A percentile compares a stretch with the other conserved stretches of the same genome.
phyloP scores from a whole-genome alignment of 2,329 filamentous ascomycete species.

The Aureobasidium sp. region DNA sequence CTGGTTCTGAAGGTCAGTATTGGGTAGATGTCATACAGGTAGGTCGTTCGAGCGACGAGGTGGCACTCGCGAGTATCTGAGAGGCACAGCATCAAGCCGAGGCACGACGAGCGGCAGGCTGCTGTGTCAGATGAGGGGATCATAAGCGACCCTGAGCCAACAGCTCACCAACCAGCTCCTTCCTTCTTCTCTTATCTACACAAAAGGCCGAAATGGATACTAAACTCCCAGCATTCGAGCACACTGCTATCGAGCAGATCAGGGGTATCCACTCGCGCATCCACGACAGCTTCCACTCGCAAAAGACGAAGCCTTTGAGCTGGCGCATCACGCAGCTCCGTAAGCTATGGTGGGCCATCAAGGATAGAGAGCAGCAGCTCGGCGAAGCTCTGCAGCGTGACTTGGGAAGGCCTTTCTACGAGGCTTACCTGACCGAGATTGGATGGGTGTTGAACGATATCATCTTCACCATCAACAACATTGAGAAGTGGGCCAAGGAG shows the following conservation, averaged over 20 bases:
- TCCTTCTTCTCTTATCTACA: not conserved
- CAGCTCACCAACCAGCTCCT: not conserved
- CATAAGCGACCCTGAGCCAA: not conserved
- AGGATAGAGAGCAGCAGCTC: slow-evolving; percentile 68
- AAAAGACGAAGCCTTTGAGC: slow-evolving; percentile 74
- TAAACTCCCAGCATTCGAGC: slow-evolving; percentile 23
- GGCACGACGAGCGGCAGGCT: not conserved
- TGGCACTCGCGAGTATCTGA: no score
- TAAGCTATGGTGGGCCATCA: slow-evolving; percentile 88
- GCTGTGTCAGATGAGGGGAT: slow-evolving; percentile 12
- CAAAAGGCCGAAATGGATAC: not conserved
- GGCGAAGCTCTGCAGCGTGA: slow-evolving; percentile 70
- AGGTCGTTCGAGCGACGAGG: not conserved
- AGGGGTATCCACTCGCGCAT: slow-evolving; percentile 52
- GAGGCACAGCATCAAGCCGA: not conserved
- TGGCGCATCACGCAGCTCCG: slow-evolving; percentile 82
- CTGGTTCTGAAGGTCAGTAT: not conserved
- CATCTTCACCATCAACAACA: slow-evolving; percentile 66
- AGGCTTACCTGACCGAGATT: slow-evolving; percentile 68
- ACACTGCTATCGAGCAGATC: slow-evolving; percentile 62
- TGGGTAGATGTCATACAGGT: not conserved
- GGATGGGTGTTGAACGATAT: slow-evolving; percentile 76
- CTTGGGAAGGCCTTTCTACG: slow-evolving; percentile 68
- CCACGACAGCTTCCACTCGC: slow-evolving; percentile 64
- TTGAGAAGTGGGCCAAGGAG: slow-evolving; percentile 77